Percentiles rank a stretch among this genome's conserved stretches.
phyloP scores from a whole-genome alignment of 129 eudicot species.

The Chrysanthemum seticuspe region DNA sequence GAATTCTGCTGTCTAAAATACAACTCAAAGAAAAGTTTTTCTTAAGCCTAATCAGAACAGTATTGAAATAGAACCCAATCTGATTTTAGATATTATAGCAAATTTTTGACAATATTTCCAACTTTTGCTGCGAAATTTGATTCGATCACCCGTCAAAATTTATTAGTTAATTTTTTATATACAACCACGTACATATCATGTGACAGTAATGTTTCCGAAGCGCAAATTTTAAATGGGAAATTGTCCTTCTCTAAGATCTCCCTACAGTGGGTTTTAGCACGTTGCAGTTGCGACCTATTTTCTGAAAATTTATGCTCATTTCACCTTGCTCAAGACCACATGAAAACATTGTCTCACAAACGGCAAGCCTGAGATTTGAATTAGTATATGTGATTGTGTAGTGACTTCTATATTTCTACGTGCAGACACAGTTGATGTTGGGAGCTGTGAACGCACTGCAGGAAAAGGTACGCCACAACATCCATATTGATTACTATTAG shows the following conservation, averaged over 20 bases:
- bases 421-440: constrained; percentile 30
- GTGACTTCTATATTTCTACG: neutral
- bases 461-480: constrained; percentile 19
- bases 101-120: neutral
- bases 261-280: too few species aligned
- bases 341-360: neutral
- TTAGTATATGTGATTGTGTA: neutral
- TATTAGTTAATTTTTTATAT: neutral
- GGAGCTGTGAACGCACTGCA: constrained; percentile 26
- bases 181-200: neutral
- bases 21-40: neutral
- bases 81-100: neutral
- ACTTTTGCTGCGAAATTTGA: neutral
- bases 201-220: neutral
- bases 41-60: neutral
- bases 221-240: neutral
- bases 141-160: neutral
- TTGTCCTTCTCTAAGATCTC: too few species aligned
- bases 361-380: neutral
- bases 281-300: too few species aligned
- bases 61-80: neutral
- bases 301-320: neutral
- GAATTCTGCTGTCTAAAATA: neutral
- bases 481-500: neutral
- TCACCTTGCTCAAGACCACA: neutral